Base-by-base conservation (phyloP, 2,329 filamentous ascomycete genomes). In the Achaetomium macrosporum region DNA sequence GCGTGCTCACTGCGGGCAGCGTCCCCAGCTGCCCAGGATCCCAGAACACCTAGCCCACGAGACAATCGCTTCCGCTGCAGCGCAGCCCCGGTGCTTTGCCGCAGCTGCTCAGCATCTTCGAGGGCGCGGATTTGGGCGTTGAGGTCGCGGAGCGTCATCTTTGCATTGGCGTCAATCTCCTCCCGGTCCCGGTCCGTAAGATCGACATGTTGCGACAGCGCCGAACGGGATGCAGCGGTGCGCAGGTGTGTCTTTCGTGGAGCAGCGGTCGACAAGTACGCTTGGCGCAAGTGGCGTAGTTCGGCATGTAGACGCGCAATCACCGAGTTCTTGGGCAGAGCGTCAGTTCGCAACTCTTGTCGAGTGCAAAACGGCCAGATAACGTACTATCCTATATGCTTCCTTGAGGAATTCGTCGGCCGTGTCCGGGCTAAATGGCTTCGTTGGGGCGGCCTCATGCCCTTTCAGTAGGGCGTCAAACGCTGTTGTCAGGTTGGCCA, bases 341-440 rank as follows among this genome's bases (percentile, higher is more conserved):
- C n/a, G 45, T 50, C 29, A 56, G 45, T 42, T 49, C 19, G 51
- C 40, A 15, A 4, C 10, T 12, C 5, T 13, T 17, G n/a, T 11
- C 11, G 2, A 8, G 12, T 12, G 16, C 2, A 17, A 41, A 17
- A 10, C 10, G 39, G 39, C 17, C 11, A 17, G 17, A 16, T 19
- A 10, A 61, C 79, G 64, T 74, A 95, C 91, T 69, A 97, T 96
- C 67, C 87, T 83, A 71, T 95, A 93, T 49, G 93, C 93, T 71
- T 97, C 92, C 66, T 92, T 90, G 33, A 97, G 75, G 67, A 97
- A 99, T 63, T 87, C 87, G 67, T 96, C 88, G 47, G 93, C 79
- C 61, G 71, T 77, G 59, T 78, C 73, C 45, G 75, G 62, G 52
- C 68, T 73, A 58, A 75, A 75, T 57, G 65, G 64, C 49, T 65